A percentile compares a stretch with the other conserved stretches of the same genome.
Evolutionary conservation across 108 stramenopile species (phyloP).

Genomic region (Nitzschia palea): DNA sequence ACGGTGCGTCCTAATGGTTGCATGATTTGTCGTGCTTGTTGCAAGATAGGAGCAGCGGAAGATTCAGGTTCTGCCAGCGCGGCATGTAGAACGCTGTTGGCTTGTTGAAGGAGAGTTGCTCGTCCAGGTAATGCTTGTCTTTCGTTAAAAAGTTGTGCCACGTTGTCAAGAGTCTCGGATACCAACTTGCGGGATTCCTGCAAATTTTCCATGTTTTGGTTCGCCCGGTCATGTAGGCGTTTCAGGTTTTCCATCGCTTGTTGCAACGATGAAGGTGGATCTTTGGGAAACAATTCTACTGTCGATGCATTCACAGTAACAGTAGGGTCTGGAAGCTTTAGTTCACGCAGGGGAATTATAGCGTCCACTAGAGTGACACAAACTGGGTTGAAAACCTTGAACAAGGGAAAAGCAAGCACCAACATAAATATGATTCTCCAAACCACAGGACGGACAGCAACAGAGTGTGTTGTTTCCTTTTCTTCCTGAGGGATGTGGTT

Average conservation of each 20-base stretch:
- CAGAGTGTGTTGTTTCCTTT: background rate
- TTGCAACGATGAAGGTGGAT: background rate
- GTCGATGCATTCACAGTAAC: background rate
- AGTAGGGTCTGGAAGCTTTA: background rate
- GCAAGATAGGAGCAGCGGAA: background rate
- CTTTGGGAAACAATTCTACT: background rate
- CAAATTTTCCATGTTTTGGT: background rate
- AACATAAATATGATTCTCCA: background rate
- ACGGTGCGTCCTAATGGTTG: conserved; percentile 11
- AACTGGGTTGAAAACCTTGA: background rate
- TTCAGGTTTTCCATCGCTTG: conserved; percentile 3
- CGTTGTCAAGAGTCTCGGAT: background rate
- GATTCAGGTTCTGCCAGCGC: background rate
- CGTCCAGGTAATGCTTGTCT: background rate
- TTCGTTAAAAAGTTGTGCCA: conserved; percentile 1
- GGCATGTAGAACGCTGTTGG: background rate
- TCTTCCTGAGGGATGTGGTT: background rate
- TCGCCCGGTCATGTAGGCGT: background rate
- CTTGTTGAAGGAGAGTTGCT: conserved; percentile 1
- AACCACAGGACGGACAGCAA: too few species aligned
- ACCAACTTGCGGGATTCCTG: background rate
- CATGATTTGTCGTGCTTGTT: conserved; percentile 5
- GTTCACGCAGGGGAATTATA: conserved; percentile 1
- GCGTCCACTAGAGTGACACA: background rate
- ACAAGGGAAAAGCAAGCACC: background rate